A percentile compares a stretch with the other conserved stretches of the same genome.
These are phyloP conservation scores for Pelagophyceae sp. DNA, from an alignment of 352 stramenopile species.

Conservation along the genomic window DNA sequence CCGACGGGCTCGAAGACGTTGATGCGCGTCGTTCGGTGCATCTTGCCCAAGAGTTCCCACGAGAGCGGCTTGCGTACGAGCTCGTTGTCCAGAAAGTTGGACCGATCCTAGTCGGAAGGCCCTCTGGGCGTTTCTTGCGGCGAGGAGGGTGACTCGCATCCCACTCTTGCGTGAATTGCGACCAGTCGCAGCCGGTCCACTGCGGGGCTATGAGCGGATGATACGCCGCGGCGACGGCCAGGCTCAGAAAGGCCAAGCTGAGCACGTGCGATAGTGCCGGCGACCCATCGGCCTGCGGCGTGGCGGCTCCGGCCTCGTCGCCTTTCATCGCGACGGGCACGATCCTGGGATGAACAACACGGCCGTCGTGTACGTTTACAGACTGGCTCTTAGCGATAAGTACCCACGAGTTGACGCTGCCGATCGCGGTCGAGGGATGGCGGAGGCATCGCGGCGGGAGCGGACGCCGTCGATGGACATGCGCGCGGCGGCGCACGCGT, in stretches of 20 bases:
- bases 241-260: neutral
- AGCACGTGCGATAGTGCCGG: neutral
- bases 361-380: no score
- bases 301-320: neutral
- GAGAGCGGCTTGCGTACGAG: slow-evolving; percentile 43
- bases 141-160: neutral
- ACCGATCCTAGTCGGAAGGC: slow-evolving; percentile 51
- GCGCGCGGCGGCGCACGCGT: slow-evolving; percentile 71
- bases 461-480: neutral
- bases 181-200: neutral
- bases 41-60: slow-evolving; percentile 36
- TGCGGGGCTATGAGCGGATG: neutral
- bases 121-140: slow-evolving; percentile 2
- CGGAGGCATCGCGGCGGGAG: neutral
- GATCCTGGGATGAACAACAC: neutral
- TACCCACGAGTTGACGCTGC: neutral
- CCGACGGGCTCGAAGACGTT: slow-evolving; percentile 59
- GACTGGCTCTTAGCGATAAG: no score
- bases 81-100: slow-evolving; percentile 53
- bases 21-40: slow-evolving; percentile 50
- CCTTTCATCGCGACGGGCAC: neutral
- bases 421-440: neutral
- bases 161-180: neutral
- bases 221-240: neutral
- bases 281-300: neutral